Evolutionary conservation across 1,139 yeast genomes (phyloP).

Genomic region (Candida smagusa): DNA sequence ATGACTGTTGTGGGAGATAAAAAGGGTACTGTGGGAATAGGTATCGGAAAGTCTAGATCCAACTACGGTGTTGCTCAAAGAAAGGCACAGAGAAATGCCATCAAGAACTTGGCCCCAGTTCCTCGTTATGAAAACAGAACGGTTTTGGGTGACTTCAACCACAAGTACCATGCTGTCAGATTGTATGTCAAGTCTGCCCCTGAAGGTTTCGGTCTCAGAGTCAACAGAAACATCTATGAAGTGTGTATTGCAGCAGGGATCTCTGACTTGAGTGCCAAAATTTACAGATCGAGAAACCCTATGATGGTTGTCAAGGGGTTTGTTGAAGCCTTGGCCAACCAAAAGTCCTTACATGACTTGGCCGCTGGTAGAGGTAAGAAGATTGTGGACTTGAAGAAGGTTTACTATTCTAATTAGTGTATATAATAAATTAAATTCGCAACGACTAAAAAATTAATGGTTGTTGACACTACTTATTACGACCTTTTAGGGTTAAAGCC

Average conservation of each 20-base stretch:
- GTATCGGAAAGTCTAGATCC: constrained; percentile 88
- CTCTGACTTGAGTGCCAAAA: constrained; percentile 87
- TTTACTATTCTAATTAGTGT: constrained; percentile 59
- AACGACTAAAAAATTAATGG: constrained; percentile 46
- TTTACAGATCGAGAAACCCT: constrained; percentile 87
- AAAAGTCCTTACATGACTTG: constrained; percentile 79
- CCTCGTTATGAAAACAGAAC: constrained; percentile 93
- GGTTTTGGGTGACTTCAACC: constrained; percentile 76
- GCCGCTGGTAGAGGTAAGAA: constrained; percentile 94
- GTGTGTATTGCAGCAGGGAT: constrained; percentile 94
- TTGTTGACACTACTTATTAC: constrained; percentile 89
- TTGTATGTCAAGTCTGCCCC: constrained; percentile 84
- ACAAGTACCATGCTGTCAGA: constrained; percentile 85
- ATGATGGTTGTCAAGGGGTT: constrained; percentile 94
- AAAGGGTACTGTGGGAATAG: constrained; percentile 91
- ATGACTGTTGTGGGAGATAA: constrained; percentile 90
- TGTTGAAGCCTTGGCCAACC: constrained; percentile 80
- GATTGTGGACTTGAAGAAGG: constrained; percentile 87
- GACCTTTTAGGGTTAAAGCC: constrained; percentile 68
- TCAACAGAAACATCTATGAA: constrained; percentile 86
- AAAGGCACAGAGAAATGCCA: constrained; percentile 94
- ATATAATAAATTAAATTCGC: neutral
- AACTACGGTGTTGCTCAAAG: constrained; percentile 74
- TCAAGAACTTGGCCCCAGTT: constrained; percentile 75
- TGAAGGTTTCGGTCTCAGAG: constrained; percentile 91